Percentiles rank a stretch among this genome's conserved stretches.
These are phyloP conservation scores for Hypoxylon rickii DNA, from an alignment of 495 filamentous ascomycete species.

Conservation along the genomic window DNA sequence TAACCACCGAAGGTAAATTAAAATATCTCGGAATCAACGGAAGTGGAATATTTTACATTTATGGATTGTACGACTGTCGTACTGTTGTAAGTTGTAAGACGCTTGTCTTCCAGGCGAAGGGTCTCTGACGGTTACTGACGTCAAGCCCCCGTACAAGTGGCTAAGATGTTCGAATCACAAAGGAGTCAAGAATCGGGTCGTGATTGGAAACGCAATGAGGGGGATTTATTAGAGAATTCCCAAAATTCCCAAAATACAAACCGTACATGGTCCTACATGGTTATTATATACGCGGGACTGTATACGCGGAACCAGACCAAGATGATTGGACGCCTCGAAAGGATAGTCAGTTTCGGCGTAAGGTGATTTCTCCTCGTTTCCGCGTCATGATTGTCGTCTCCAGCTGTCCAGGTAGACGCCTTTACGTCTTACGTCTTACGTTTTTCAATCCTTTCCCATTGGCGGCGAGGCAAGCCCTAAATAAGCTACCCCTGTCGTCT, in stretches of 20 bases:
- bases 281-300: not conserved
- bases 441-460: slow-evolving; percentile 12
- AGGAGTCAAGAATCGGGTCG: not conserved
- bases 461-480: slow-evolving; percentile 1
- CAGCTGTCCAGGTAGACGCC: not conserved
- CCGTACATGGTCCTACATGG: not conserved
- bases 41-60: slow-evolving; percentile 9
- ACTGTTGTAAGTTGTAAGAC: slow-evolving; percentile 18
- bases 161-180: slow-evolving; percentile 9
- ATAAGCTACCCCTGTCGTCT: slow-evolving; percentile 6
- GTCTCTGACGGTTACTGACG: slow-evolving; percentile 12
- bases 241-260: not conserved
- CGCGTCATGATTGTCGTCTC: slow-evolving; percentile 23
- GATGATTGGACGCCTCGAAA: slow-evolving; percentile 1
- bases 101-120: slow-evolving; percentile 1
- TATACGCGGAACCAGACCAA: not conserved
- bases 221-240: not conserved
- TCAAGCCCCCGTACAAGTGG: slow-evolving; percentile 10
- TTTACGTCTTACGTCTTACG: slow-evolving; percentile 18
- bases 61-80: not conserved
- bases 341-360: slow-evolving; percentile 1
- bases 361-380: slow-evolving; percentile 29
- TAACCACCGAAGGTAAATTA: not conserved
- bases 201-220: slow-evolving; percentile 6
- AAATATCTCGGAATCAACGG: slow-evolving; percentile 20